Percentiles rank a stretch among this genome's conserved stretches.
Conservation (phyloP, 2,329 filamentous ascomycete genomes). For the Eutypa lata region DNA sequence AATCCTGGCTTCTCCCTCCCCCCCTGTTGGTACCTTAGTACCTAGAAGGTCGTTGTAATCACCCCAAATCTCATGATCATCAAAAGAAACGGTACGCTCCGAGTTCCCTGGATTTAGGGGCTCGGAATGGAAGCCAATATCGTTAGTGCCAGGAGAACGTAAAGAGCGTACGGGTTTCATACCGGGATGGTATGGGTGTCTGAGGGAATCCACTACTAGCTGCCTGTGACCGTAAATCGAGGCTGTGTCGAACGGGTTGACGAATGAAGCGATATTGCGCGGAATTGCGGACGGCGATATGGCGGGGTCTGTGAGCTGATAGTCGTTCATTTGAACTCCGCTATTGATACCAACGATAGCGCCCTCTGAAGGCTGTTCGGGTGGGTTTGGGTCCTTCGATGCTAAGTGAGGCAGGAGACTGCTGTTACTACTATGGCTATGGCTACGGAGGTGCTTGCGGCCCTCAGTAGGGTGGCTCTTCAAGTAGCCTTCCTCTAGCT, state of each 20-base stretch:
- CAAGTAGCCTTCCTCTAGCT: conserved; percentile 23
- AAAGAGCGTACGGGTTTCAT: background rate
- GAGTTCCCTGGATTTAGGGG: conserved; percentile 19
- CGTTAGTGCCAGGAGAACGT: background rate
- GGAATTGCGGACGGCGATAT: conserved; percentile 8
- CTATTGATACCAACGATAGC: no score
- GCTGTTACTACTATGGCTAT: background rate
- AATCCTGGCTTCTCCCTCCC: no score
- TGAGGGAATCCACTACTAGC: conserved; percentile 14
- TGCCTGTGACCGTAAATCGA: conserved; percentile 13
- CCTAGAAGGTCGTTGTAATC: no score
- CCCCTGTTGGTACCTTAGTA: no score
- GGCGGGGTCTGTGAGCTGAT: conserved; percentile 1
- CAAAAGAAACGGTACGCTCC: conserved; percentile 19
- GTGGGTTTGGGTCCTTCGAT: background rate
- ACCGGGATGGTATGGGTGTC: conserved; percentile 16
- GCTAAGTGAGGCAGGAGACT: background rate
- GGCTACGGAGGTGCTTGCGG: background rate
- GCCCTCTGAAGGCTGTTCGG: no score
- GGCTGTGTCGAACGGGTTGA: conserved; percentile 16
- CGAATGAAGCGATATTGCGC: conserved; percentile 10
- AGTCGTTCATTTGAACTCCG: no score
- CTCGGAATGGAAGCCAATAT: no score
- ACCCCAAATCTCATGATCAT: no score
- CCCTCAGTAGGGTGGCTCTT: background rate